Percentiles rank a stretch among this genome's conserved stretches.
Conservation (phyloP, 192 early-diverging fungal species). For the Gryganskiella cystojenkinii region DNA sequence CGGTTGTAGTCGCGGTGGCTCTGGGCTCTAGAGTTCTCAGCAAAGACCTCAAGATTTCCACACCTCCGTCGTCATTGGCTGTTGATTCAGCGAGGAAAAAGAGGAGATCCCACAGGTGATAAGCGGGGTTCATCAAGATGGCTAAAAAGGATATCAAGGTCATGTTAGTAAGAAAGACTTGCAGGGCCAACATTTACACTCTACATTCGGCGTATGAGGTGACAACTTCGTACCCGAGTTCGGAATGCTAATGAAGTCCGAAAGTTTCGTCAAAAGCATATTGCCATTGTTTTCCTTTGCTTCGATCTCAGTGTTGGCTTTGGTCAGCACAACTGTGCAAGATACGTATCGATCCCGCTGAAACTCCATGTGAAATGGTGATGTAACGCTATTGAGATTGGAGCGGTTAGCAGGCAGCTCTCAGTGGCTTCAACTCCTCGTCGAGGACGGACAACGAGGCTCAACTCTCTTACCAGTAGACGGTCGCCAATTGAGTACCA, state of each 20-base stretch:
- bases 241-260: constrained; percentile 15
- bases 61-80: neutral
- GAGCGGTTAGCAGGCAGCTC: neutral
- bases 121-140: constrained; percentile 16
- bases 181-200: too few relatives aligned
- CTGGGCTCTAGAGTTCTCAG: too few relatives aligned
- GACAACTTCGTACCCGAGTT: constrained; percentile 8
- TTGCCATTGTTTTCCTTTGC: neutral
- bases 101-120: constrained; percentile 30
- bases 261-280: constrained; percentile 5
- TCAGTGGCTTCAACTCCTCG: neutral
- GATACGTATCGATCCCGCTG: constrained; percentile 39
- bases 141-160: constrained; percentile 5
- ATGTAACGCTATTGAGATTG: constrained; percentile 21
- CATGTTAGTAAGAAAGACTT: too few relatives aligned
- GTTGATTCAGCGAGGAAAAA: constrained; percentile 7
- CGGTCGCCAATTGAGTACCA: constrained; percentile 6
- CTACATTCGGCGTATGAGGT: too few relatives aligned
- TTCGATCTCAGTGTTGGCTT: constrained; percentile 4
- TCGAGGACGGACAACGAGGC: neutral
- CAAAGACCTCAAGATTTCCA: neutral
- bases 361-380: constrained; percentile 45
- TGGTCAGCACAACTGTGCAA: constrained; percentile 26
- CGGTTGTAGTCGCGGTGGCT: neutral
- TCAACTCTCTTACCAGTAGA: constrained; percentile 25